A percentile compares a stretch with the other conserved stretches of the same genome.
Conservation (phyloP, 768 basidiomycete genomes). For the Macrolepiota dolichaula region DNA sequence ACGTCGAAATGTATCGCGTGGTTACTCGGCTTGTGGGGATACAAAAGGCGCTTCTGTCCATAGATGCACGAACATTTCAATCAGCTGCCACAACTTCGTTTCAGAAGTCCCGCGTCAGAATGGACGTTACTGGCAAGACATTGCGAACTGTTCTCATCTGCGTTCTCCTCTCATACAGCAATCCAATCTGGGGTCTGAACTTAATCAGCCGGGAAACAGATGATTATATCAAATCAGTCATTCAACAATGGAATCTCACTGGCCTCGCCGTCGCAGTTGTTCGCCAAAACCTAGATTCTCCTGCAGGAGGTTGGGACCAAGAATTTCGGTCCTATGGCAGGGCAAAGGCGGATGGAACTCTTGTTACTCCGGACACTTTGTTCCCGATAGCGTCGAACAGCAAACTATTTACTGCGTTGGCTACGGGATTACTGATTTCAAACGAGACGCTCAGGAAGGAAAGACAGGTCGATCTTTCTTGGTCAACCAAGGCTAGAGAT, state of each 20-base stretch:
- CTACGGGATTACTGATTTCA: slow-evolving; percentile 32
- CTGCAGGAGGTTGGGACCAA: slow-evolving; percentile 29
- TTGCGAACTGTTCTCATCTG: too few relatives aligned
- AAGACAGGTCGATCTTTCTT: slow-evolving; percentile 24
- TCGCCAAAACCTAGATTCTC: slow-evolving; percentile 23
- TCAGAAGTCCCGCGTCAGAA: too few relatives aligned
- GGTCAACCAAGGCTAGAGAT: slow-evolving; percentile 33
- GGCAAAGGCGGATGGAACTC: slow-evolving; percentile 29
- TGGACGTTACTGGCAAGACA: too few relatives aligned
- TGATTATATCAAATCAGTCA: slow-evolving; percentile 20
- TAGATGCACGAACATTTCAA: too few relatives aligned
- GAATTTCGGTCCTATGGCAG: slow-evolving; percentile 35
- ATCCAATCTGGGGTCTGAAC: too few relatives aligned
- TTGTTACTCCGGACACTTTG: slow-evolving; percentile 35
- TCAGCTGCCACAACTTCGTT: too few relatives aligned
- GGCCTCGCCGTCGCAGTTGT: slow-evolving; percentile 37
- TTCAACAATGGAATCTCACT: too few relatives aligned
- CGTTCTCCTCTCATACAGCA: too few relatives aligned
- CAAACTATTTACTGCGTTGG: slow-evolving; percentile 33
- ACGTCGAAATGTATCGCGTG: too few relatives aligned
- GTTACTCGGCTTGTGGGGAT: too few relatives aligned
- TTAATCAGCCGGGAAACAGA: slow-evolving; percentile 22
- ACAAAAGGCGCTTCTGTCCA: too few relatives aligned
- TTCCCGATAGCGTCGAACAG: too few relatives aligned
- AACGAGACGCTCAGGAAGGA: slow-evolving; percentile 29